These are phyloP conservation scores for Tolypocladium tropicale DNA, from an alignment of 2,329 filamentous ascomycete genomes.

Conservation along the genomic window DNA sequence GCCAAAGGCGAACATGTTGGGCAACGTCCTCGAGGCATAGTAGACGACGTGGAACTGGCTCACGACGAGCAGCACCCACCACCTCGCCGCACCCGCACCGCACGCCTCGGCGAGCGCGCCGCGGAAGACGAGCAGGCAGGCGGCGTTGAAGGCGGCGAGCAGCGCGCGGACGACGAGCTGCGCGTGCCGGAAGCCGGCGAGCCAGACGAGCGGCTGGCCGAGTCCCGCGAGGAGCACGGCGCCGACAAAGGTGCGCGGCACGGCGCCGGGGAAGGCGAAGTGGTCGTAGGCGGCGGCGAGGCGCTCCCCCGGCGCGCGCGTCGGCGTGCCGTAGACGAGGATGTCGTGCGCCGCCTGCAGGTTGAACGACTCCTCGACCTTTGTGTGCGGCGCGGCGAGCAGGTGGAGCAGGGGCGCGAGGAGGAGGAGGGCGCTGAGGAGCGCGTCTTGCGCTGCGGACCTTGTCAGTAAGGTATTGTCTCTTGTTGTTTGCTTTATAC, in stretches of 20 bases:
- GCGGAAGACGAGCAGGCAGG: slow-evolving; percentile 56
- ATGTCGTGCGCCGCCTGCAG: slow-evolving; percentile 91
- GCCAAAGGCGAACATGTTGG: slow-evolving; percentile 93
- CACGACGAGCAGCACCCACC: slow-evolving; percentile 70
- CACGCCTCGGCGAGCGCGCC: slow-evolving; percentile 54
- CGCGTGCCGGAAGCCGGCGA: slow-evolving; percentile 44
- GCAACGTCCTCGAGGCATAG: slow-evolving; percentile 83
- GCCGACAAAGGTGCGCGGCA: slow-evolving; percentile 84
- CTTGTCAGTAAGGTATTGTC: neutral
- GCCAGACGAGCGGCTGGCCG: slow-evolving; percentile 53
- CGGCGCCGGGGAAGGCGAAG: slow-evolving; percentile 78
- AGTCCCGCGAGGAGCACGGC: slow-evolving; percentile 64
- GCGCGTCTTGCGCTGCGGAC: slow-evolving; percentile 10
- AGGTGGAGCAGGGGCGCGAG: slow-evolving; percentile 61
- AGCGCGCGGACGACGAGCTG: slow-evolving; percentile 62
- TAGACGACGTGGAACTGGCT: slow-evolving; percentile 90
- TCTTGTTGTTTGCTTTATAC: neutral
- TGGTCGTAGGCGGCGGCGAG: slow-evolving; percentile 71
- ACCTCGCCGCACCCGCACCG: slow-evolving; percentile 58
- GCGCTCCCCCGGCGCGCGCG: slow-evolving; percentile 24
- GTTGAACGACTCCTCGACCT: slow-evolving; percentile 98
- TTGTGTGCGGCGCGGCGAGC: slow-evolving; percentile 73
- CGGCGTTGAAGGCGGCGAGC: slow-evolving; percentile 67
- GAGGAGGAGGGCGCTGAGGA: slow-evolving; percentile 23
- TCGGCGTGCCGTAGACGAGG: slow-evolving; percentile 66